Base-by-base conservation (phyloP, 129 eudicot genomes). In the Cynara cardunculus region DNA sequence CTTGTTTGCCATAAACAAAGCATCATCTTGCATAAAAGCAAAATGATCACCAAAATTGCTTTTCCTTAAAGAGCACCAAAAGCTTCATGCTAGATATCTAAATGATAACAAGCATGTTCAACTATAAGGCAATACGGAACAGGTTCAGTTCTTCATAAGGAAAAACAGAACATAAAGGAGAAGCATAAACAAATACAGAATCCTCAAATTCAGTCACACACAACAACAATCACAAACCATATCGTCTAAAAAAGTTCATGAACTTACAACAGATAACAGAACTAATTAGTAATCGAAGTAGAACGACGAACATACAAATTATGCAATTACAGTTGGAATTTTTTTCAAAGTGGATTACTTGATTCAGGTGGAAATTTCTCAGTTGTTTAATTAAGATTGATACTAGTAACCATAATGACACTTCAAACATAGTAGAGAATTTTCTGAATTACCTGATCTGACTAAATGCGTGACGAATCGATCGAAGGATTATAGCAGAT, bases 401-500 rank as follows among this genome's bases (percentile, higher is more conserved):
- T 70, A 59, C 0, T 8, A 76, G 11, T 8, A 61, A 76, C 14
- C 25, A 31, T 21, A 30, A 53, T 44, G 39, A 11, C 21, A 32
- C 53, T 56, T 21, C 49, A 70, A 18, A 37, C 19, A 18, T 4
- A 30, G 74, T 31, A 2, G 24, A 16, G 13, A 69, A 56, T 71
- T n/a, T n/a, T 71, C 0, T 31, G 64, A 56, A 53, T 56, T 31
- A 80, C 77, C 59, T 71, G 78, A 80, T 80, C 72, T 56, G 71
- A 24, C 34, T 70, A 56, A 71, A 35, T 12, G 71, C 59, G 64
- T 13, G 35, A 22, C 21, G 77, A 79, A 53, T 56, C 77, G 71
- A 79, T 79, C 61, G 4, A 53, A 56, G 13, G 61, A 35, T 77
- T 77, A 25, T 56, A 80, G 83, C 83, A 80, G 41, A 71, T 80